These are phyloP conservation scores for Oryza brachyantha DNA, from an alignment of 176 grass and related monocot genomes.

Conservation along the genomic window DNA sequence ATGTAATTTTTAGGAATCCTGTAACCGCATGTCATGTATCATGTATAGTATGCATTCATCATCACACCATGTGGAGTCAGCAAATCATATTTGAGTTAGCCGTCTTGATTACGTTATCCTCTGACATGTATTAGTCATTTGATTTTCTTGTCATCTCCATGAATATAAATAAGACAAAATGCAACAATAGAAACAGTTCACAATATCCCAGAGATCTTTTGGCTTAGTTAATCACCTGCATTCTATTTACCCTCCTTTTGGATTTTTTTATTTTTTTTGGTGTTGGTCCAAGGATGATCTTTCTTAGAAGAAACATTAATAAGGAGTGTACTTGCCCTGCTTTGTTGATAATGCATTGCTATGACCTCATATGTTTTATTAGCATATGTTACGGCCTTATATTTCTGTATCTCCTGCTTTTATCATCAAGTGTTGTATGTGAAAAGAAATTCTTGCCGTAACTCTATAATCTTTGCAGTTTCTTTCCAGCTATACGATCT, in stretches of 20 bases:
- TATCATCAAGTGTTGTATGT: conserved; percentile 18
- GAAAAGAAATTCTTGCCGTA: conserved; percentile 2
- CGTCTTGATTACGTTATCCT: neutral
- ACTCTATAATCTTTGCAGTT: conserved; percentile 50
- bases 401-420: neutral
- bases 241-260: neutral
- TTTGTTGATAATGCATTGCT: neutral
- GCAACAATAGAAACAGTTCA: neutral
- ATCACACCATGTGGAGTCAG: neutral
- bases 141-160: neutral
- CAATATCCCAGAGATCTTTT: neutral
- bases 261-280: neutral
- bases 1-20: neutral
- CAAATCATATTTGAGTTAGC: neutral
- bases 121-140: neutral
- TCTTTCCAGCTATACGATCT: conserved; percentile 97
- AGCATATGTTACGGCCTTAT: neutral
- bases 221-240: neutral
- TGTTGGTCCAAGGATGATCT: neutral
- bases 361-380: neutral
- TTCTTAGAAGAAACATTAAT: neutral
- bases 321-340: neutral
- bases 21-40: neutral
- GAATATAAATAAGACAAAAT: neutral
- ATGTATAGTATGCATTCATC: neutral